Evolutionary conservation across 441 rosid genomes (phyloP).

Genomic region (Geranium incanum): DNA sequence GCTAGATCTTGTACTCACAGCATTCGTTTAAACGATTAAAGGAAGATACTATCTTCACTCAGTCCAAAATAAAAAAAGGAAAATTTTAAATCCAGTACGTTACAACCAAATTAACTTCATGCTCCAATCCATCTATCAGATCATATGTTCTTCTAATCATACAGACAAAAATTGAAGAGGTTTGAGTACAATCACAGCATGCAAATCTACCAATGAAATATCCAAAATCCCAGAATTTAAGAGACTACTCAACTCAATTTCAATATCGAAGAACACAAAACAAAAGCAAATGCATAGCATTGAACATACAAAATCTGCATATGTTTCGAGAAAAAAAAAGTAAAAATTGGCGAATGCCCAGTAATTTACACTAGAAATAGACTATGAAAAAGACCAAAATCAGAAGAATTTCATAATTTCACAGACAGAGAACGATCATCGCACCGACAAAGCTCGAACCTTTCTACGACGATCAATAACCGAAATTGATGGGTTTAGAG

Average conservation of each 20-base stretch:
- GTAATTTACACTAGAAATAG: not conserved
- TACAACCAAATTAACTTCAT: no score
- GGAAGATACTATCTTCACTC: no score
- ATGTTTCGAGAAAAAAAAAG: not conserved
- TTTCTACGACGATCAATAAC: not conserved
- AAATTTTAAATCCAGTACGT: no score
- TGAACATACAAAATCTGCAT: not conserved
- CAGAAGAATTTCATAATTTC: not conserved
- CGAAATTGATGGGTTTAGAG: not conserved
- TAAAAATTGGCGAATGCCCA: not conserved
- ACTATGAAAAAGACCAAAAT: not conserved
- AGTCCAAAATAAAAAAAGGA: no score
- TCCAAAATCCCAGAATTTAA: not conserved
- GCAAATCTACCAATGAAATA: no score
- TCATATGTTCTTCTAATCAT: no score
- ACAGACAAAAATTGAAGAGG: no score
- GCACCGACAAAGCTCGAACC: not conserved
- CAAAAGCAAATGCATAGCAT: not conserved
- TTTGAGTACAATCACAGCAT: no score
- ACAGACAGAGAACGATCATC: not conserved
- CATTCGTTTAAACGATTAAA: no score
- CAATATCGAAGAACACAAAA: not conserved
- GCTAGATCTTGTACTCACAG: no score
- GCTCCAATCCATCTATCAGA: no score
- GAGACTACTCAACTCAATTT: not conserved